These are phyloP conservation scores for Aspergillus quadricinctus DNA, from an alignment of 2,329 filamentous ascomycete genomes.

Conservation along the genomic window DNA sequence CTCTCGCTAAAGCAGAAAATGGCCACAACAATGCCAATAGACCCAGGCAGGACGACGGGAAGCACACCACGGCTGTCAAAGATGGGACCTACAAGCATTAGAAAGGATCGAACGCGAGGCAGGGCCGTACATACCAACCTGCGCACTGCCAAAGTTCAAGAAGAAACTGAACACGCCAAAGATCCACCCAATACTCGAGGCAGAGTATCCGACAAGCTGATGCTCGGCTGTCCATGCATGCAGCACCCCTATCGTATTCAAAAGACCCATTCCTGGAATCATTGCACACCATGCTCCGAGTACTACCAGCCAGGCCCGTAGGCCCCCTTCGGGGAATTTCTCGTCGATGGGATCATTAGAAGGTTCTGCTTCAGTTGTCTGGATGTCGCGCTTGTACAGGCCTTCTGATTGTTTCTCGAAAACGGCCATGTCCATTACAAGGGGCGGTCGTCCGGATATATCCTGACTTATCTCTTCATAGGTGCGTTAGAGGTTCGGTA, in stretches of 20 bases:
- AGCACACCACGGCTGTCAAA: constrained; percentile 35
- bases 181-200: constrained; percentile 40
- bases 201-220: constrained; percentile 31
- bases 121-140: constrained; percentile 10
- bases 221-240: constrained; percentile 37
- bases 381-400: neutral
- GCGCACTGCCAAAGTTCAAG: constrained; percentile 29
- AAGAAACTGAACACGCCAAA: constrained; percentile 39
- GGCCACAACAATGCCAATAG: constrained; percentile 25
- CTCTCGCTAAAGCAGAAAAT: constrained; percentile 22
- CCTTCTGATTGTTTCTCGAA: neutral
- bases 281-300: constrained; percentile 36
- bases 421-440: too few relatives aligned
- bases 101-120: too few relatives aligned
- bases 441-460: too few relatives aligned
- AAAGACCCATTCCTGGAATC: constrained; percentile 37
- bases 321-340: constrained; percentile 37
- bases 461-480: too few relatives aligned
- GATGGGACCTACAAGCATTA: constrained; percentile 26
- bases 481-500: too few relatives aligned
- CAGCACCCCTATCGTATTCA: constrained; percentile 38
- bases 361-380: neutral
- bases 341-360: neutral
- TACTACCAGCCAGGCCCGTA: constrained; percentile 42
- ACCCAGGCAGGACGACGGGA: constrained; percentile 27